Evolutionary conservation across 805 yeast species (phyloP), one percentile per base, ranked within the genome.

Genomic region (Deakozyma indianensis): DNA sequence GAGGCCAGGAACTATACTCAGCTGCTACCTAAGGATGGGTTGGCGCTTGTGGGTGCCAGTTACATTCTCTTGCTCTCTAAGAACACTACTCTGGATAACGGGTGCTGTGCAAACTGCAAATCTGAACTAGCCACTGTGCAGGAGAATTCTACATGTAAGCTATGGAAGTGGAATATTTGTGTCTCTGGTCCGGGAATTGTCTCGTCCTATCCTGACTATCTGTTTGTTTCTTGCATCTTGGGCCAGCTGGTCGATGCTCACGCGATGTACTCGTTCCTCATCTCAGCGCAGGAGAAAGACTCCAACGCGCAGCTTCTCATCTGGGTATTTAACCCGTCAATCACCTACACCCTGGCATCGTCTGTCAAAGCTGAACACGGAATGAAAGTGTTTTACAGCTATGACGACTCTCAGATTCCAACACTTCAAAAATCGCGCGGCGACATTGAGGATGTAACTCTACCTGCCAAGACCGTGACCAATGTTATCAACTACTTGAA

Each of bases 141-240:
- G 14, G 42, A 45, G 21, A 40, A 35, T 14, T 20, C 41, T 21
- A 42, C 53, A 3, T 32, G 41, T 14, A 70, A 64, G 48, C 35
- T 80, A 1, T 66, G 67, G 62, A 81, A 80, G 54, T 82, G 88
- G 88, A 66, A 67, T 22, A 40, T 79, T 1, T 47, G 48, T 5
- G 52, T 78, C 15, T 44, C 50, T 1, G 53, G 1, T 46, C 27
- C 7, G 5, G 25, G 23, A 21, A 23, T 4, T 29, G 22, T 22
- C 35, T 28, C 23, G 25, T 4, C 16, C 20, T 47, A 46, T 44
- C 48, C 45, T 3, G 23, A 45, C 16, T 45, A 51, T 35, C 24
- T 46, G 5, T 52, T 46, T 23, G 49, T 52, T 11, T 46, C 53
- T 1, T 45, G 51, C 21, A 56, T 55, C 27, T 41, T 61, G 22